Evolutionary conservation across 495 filamentous ascomycete genomes (phyloP).

Genomic region (Oidiodendron maius): DNA sequence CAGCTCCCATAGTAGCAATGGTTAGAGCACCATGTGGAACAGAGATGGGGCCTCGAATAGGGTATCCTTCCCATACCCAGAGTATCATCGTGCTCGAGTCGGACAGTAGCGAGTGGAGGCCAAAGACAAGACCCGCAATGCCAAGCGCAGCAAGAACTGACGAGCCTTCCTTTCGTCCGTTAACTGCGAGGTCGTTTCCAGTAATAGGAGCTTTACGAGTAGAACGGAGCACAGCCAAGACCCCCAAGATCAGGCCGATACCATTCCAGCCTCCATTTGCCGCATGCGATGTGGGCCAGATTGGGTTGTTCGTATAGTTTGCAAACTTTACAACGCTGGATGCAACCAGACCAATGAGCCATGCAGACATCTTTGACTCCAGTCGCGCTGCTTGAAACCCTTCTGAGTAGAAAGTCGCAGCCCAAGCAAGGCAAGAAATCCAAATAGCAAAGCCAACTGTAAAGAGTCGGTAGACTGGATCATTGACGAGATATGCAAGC

Average conservation of each 20-base stretch:
- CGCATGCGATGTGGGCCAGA: constrained; percentile 90
- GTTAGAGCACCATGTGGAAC: constrained; percentile 83
- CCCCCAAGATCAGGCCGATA: constrained; percentile 65
- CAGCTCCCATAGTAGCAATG: constrained; percentile 78
- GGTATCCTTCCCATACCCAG: constrained; percentile 99
- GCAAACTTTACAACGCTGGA: constrained; percentile 91
- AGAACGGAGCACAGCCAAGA: constrained; percentile 67
- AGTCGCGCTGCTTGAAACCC: constrained; percentile 66
- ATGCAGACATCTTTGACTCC: constrained; percentile 75
- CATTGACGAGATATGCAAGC: constrained; percentile 68
- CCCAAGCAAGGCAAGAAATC: constrained; percentile 75
- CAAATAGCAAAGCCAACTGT: constrained; percentile 71
- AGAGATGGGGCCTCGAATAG: constrained; percentile 81
- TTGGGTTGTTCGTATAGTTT: constrained; percentile 92
- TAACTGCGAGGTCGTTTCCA: constrained; percentile 33
- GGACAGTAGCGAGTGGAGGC: constrained; percentile 86
- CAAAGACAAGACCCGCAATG: constrained; percentile 80
- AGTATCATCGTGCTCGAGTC: constrained; percentile 99
- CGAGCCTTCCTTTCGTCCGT: constrained; percentile 52
- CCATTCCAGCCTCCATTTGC: constrained; percentile 93
- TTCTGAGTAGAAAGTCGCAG: constrained; percentile 73
- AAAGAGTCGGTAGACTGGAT: constrained; percentile 74
- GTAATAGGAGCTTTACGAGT: constrained; percentile 52
- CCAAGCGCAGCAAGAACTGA: constrained; percentile 67
- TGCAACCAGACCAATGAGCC: constrained; percentile 73